These are phyloP conservation scores for Talaromyces liani DNA, from an alignment of 495 filamentous ascomycete genomes.

Conservation along the genomic window DNA sequence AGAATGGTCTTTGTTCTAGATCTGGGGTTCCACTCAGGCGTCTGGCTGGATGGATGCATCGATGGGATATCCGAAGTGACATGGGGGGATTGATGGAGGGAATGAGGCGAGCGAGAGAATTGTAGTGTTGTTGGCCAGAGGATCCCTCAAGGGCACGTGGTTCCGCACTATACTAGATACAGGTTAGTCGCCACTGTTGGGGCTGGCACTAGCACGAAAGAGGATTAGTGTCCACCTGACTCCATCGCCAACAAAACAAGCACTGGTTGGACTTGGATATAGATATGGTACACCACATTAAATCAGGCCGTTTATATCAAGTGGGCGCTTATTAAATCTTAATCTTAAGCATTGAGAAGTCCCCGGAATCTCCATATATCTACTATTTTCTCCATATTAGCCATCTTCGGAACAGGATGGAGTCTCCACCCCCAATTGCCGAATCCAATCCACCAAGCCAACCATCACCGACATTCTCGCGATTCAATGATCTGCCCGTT, in stretches of 20 bases:
- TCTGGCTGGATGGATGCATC: background rate
- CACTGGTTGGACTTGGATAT: too few relatives aligned
- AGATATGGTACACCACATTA: too few relatives aligned
- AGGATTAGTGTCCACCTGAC: background rate
- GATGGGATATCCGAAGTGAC: background rate
- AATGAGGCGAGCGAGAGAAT: background rate
- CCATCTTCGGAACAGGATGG: background rate
- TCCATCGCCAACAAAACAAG: too few relatives aligned
- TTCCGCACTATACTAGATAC: background rate
- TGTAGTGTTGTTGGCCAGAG: background rate
- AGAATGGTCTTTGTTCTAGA: background rate
- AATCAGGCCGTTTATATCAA: too few relatives aligned
- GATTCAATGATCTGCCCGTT: background rate
- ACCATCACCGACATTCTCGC: background rate
- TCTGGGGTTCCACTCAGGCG: background rate
- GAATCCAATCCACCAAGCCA: background rate
- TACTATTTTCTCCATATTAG: too few relatives aligned
- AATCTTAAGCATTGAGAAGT: background rate
- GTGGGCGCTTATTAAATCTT: background rate
- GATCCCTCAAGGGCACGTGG: background rate
- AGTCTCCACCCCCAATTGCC: background rate
- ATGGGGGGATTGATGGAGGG: background rate
- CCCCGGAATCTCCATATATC: background rate
- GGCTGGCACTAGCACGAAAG: background rate
- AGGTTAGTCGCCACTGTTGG: background rate